Evolutionary conservation across 176 grass and related monocot species (phyloP), one percentile per base, ranked within the genome.

Genomic region (Pontederia crassipes): DNA sequence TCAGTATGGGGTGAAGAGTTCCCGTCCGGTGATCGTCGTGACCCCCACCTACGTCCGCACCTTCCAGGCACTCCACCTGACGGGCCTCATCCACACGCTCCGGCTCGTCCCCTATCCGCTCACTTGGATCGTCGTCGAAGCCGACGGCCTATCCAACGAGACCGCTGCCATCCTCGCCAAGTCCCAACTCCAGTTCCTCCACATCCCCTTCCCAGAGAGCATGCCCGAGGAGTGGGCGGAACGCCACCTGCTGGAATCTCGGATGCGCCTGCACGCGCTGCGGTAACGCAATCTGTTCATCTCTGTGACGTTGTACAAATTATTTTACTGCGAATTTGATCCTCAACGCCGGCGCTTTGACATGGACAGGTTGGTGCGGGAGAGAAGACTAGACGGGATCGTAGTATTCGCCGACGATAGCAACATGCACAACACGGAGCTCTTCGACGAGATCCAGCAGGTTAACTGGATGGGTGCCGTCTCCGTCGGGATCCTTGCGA

Each of bases 321-420:
- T 40, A 4, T 40, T 40, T 40, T 40, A 40, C 32, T 40, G 32
- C 32, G 32, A 40, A 40, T 40, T 7, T 40, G 32, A 40, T 40
- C 32, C 32, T 40, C 4, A 40, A 40, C 32, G 6, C 4, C 32
- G 32, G 32, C 2, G 6, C 32, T 40, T 40, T 40, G 32, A 40
- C 32, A 40, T 40, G 46, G 51, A 28, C 62, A 65, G 62, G 15
- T 24, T 65, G 62, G 62, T 65, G 17, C 24, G 62, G 16, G 62
- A 65, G 24, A 46, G n/a, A 46, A 28, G 50, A 48, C 72, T 83
- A 79, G 81, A 98, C n/a, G 93, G 93, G 47, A 49, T 98, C 26
- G 80, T 98, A 57, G 59, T 98, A 55, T 98, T 98, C 76, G 87
- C 93, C n/a, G 93, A 98, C 29, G 93, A 98, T 67, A 92, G 83